Conservation (phyloP, 2,329 filamentous ascomycete genomes). For the Madurella fahalii region DNA sequence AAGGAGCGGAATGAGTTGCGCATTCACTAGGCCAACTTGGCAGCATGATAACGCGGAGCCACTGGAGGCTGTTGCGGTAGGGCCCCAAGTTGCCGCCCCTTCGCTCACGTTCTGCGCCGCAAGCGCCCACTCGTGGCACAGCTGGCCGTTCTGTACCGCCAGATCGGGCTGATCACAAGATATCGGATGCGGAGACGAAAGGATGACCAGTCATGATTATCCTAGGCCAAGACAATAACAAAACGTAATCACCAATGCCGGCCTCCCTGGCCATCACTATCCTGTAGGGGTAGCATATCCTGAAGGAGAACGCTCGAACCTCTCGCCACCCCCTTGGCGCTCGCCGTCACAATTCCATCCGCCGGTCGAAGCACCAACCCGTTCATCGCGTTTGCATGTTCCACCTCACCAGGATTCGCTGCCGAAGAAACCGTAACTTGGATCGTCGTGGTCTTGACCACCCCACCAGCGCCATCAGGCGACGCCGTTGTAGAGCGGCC, state of each 20-base stretch:
- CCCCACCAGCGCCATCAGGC: neutral
- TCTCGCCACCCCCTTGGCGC: slow-evolving; percentile 4
- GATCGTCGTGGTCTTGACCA: slow-evolving; percentile 26
- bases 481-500: neutral
- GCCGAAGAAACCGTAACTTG: slow-evolving; percentile 19
- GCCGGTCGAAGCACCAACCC: slow-evolving; percentile 7
- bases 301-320: slow-evolving; percentile 8
- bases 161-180: no score
- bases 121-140: no score
- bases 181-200: no score
- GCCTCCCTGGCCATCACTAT: neutral
- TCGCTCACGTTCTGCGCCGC: no score
- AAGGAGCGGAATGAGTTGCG: no score
- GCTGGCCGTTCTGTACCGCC: no score
- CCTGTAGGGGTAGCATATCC: neutral
- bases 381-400: neutral
- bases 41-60: no score
- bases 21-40: no score
- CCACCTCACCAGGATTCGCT: neutral
- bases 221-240: neutral
- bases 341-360: slow-evolving; percentile 5
- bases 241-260: neutral
- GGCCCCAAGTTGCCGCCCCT: no score
- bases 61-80: no score
- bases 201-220: no score